phyloP scores from a whole-genome alignment of 139 green algal genomes.

The Axilococcus clingmanii region DNA sequence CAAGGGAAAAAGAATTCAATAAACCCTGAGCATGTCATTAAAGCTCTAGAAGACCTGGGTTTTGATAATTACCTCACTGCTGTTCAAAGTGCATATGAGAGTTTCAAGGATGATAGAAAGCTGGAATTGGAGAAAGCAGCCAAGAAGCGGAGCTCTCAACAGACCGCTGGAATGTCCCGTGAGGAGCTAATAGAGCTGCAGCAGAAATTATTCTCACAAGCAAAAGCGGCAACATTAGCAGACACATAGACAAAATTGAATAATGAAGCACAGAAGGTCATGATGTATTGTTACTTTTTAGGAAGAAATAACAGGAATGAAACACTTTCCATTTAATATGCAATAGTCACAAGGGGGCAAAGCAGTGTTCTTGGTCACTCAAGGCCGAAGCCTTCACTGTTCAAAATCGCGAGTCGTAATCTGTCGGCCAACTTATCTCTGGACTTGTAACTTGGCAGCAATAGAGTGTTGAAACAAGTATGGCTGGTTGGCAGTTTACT shows the following conservation, averaged over 20 bases:
- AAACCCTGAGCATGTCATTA: constrained; percentile 50
- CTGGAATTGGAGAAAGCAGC: constrained; percentile 31
- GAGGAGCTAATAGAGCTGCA: constrained; percentile 34
- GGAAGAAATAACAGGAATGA: constrained; percentile 5
- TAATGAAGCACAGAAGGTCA: neutral
- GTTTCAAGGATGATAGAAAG: no score
- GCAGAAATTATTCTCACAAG: constrained; percentile 34
- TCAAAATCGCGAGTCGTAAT: constrained; percentile 78
- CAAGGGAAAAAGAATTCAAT: constrained; percentile 47
- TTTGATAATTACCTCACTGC: constrained; percentile 34
- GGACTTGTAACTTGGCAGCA: constrained; percentile 77
- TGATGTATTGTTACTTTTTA: no score
- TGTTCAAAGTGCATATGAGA: no score
- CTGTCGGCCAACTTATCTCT: constrained; percentile 54
- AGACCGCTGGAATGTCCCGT: constrained; percentile 17
- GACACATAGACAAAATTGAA: neutral
- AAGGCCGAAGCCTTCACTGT: constrained; percentile 84
- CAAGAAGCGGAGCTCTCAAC: constrained; percentile 8
- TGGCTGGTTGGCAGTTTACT: constrained; percentile 70
- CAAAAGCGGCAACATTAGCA: constrained; percentile 17
- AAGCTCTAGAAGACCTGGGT: constrained; percentile 43
- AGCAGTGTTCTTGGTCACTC: constrained; percentile 35
- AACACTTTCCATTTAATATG: constrained; percentile 2
- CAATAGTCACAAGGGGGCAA: constrained; percentile 3
- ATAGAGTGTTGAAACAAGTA: constrained; percentile 91